Conservation (phyloP, 495 filamentous ascomycete species). For the Tuber calosporum region DNA sequence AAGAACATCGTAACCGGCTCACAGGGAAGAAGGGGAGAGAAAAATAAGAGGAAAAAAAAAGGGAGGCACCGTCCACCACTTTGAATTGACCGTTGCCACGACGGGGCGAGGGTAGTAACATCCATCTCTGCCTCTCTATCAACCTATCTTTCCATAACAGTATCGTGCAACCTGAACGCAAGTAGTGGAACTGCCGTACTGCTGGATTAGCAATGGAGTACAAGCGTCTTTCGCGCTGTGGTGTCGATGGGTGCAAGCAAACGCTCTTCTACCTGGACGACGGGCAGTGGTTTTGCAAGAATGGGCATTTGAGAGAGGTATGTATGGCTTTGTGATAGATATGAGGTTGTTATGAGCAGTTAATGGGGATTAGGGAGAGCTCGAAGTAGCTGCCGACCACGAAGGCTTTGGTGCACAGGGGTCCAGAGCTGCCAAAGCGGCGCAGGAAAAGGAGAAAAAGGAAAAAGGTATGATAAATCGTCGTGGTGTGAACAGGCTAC, state of each 20-base stretch:
- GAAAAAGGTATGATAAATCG: constrained; percentile 46
- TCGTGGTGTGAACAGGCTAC: neutral
- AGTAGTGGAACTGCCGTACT: neutral
- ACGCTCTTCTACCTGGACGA: constrained; percentile 57
- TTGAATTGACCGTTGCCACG: neutral
- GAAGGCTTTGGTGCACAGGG: constrained; percentile 66
- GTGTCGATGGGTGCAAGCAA: constrained; percentile 59
- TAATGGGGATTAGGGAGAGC: constrained; percentile 34
- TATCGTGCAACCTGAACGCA: neutral
- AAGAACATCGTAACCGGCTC: neutral
- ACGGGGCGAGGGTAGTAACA: neutral
- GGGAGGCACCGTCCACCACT: too few relatives aligned
- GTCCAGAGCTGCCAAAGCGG: constrained; percentile 51
- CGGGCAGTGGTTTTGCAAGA: constrained; percentile 59
- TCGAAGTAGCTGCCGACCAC: constrained; percentile 60
- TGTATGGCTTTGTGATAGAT: constrained; percentile 40
- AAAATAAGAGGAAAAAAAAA: neutral
- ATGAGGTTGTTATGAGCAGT: neutral
- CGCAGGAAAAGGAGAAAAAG: constrained; percentile 50
- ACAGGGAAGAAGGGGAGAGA: too few relatives aligned
- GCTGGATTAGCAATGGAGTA: constrained; percentile 48
- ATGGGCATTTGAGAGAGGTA: constrained; percentile 60
- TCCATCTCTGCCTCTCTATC: neutral
- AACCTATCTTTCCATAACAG: neutral
- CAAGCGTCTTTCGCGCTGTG: constrained; percentile 53